Conservation (phyloP, 2,329 filamentous ascomycete genomes). For the Cladosporium halotolerans region DNA sequence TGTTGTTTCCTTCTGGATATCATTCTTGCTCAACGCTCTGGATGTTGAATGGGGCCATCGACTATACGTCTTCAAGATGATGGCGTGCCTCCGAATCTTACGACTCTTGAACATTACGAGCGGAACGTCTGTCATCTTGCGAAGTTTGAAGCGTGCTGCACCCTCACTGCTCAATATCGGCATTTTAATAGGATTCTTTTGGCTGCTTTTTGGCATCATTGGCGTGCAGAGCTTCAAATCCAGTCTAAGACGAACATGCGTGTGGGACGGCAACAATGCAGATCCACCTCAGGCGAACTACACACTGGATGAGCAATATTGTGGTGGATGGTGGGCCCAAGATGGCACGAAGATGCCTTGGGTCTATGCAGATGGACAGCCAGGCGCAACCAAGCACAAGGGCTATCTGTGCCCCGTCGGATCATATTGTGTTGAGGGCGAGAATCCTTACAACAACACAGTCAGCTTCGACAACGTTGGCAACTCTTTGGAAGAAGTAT, state of each 20-base stretch:
- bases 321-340: conserved; percentile 71
- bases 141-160: conserved; percentile 91
- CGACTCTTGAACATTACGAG: conserved; percentile 86
- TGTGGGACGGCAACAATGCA: conserved; percentile 40
- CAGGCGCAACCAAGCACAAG: conserved; percentile 56
- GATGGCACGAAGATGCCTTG: conserved; percentile 57
- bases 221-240: conserved; percentile 85
- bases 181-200: conserved; percentile 94
- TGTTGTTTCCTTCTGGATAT: conserved; percentile 91
- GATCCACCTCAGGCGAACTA: conserved; percentile 43
- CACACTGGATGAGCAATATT: conserved; percentile 58
- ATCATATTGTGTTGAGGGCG: conserved; percentile 73
- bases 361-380: conserved; percentile 52
- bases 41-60: conserved; percentile 64
- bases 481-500: conserved; percentile 87
- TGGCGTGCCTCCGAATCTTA: conserved; percentile 89
- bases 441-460: conserved; percentile 75
- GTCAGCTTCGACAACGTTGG: conserved; percentile 93
- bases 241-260: conserved; percentile 43
- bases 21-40: conserved; percentile 66
- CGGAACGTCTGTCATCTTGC: conserved; percentile 88
- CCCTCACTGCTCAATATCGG: conserved; percentile 87
- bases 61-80: conserved; percentile 89
- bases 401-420: conserved; percentile 82
- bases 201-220: conserved; percentile 93